These are phyloP conservation scores for Phellopilus nigrolimitatus DNA, from an alignment of 1,284 basidiomycete genomes.

Conservation along the genomic window DNA sequence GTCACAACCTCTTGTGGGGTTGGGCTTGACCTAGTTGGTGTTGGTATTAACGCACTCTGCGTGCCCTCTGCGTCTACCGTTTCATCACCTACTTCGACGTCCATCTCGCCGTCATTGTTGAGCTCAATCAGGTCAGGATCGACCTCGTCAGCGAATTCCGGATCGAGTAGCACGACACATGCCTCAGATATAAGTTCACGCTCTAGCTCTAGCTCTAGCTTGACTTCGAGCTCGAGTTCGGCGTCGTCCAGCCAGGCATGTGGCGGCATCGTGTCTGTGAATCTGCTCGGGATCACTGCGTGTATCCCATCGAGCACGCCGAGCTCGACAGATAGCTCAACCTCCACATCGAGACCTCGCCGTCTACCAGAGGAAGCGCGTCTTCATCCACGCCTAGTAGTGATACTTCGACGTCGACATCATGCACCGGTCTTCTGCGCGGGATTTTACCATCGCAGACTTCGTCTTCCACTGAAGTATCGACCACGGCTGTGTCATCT, in stretches of 20 bases:
- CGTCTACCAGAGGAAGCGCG: not conserved
- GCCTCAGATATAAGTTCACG: not conserved
- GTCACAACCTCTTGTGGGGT: slow-evolving; percentile 7
- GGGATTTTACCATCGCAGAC: not conserved
- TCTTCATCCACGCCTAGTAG: not conserved
- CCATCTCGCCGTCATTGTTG: not conserved
- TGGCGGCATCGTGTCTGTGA: slow-evolving; percentile 1
- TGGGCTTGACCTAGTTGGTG: not conserved
- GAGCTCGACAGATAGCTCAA: too few relatives aligned
- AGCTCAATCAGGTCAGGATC: too few relatives aligned
- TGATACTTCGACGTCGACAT: not conserved
- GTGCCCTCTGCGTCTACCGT: not conserved
- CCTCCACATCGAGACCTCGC: too few relatives aligned
- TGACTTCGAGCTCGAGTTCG: not conserved
- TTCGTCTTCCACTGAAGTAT: too few relatives aligned
- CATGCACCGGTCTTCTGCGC: not conserved
- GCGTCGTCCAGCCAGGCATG: not conserved
- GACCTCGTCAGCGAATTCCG: not conserved
- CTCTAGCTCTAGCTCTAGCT: not conserved
- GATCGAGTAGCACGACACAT: not conserved
- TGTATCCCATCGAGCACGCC: not conserved
- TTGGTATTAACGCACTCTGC: not conserved
- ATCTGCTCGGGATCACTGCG: slow-evolving; percentile 10
- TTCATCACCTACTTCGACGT: not conserved
- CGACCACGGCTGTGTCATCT: not conserved